phyloP scores from a whole-genome alignment of 306 rosid species.

The Rosa multiflora region DNA sequence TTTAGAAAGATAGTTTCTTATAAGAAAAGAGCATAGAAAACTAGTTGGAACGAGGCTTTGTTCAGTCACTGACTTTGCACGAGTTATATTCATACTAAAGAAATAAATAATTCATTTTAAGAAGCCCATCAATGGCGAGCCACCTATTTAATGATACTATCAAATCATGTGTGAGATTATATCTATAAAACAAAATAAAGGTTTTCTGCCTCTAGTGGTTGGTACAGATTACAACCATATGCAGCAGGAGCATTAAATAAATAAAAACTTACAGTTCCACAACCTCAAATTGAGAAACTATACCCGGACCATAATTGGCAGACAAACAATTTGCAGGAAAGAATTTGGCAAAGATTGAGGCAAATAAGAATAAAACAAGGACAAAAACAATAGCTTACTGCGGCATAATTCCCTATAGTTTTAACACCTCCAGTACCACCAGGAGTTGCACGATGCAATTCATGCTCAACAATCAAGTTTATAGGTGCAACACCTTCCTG shows the following conservation, averaged over 20 bases:
- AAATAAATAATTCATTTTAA: background rate
- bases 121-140: background rate
- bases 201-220: slow-evolving; percentile 4
- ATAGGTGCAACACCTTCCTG: slow-evolving; percentile 98
- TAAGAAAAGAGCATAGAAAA: background rate
- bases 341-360: background rate
- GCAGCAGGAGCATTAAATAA: background rate
- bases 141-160: background rate
- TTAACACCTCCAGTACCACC: slow-evolving; percentile 99
- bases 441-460: slow-evolving; percentile 95
- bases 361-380: slow-evolving; percentile 20
- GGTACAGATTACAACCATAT: slow-evolving; percentile 5
- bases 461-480: slow-evolving; percentile 78
- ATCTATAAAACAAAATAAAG: slow-evolving; percentile 2
- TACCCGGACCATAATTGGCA: slow-evolving; percentile 9
- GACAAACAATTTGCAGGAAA: slow-evolving; percentile 15
- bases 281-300: background rate
- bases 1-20: background rate
- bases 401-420: slow-evolving; percentile 98
- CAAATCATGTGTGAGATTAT: background rate
- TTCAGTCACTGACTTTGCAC: background rate
- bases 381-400: slow-evolving; percentile 51
- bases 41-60: background rate
- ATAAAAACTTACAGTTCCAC: background rate
- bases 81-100: background rate